phyloP scores from a whole-genome alignment of 441 rosid genomes.

The Eutrema salsugineum region DNA sequence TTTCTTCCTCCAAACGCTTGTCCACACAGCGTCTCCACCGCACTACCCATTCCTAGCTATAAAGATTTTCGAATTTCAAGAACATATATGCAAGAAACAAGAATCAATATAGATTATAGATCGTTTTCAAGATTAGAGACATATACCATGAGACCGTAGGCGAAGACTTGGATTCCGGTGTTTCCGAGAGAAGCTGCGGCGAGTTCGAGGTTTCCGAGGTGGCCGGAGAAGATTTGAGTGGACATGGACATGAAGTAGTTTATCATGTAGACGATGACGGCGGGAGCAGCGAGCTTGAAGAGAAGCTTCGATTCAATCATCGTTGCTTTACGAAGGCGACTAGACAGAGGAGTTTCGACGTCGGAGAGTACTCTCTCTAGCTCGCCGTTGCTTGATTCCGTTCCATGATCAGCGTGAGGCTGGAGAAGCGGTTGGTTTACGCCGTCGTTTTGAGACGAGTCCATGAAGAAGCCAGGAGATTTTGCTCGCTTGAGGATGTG shows the following conservation, averaged over 20 bases:
- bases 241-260: slow-evolving; percentile 70
- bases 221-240: slow-evolving; percentile 65
- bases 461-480: slow-evolving; percentile 14
- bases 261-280: slow-evolving; percentile 57
- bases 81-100: neutral
- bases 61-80: too few relatives aligned
- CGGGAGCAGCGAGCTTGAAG: slow-evolving; percentile 55
- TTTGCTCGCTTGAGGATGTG: neutral
- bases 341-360: slow-evolving; percentile 14
- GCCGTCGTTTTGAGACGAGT: slow-evolving; percentile 25
- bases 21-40: slow-evolving; percentile 65
- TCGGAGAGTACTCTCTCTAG: slow-evolving; percentile 44
- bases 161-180: slow-evolving; percentile 66
- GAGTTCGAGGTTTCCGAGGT: slow-evolving; percentile 66
- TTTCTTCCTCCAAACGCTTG: slow-evolving; percentile 60
- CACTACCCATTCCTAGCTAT: slow-evolving; percentile 66
- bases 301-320: slow-evolving; percentile 53
- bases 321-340: slow-evolving; percentile 35
- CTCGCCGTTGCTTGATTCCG: slow-evolving; percentile 34
- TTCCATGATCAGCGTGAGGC: neutral
- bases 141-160: slow-evolving; percentile 66
- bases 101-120: neutral
- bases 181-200: slow-evolving; percentile 71
- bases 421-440: slow-evolving; percentile 28
- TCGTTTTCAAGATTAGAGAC: neutral